Percentiles rank a stretch among this genome's conserved stretches.
These are phyloP conservation scores for Suillus subalutaceus DNA, from an alignment of 768 basidiomycete species.

Conservation along the genomic window DNA sequence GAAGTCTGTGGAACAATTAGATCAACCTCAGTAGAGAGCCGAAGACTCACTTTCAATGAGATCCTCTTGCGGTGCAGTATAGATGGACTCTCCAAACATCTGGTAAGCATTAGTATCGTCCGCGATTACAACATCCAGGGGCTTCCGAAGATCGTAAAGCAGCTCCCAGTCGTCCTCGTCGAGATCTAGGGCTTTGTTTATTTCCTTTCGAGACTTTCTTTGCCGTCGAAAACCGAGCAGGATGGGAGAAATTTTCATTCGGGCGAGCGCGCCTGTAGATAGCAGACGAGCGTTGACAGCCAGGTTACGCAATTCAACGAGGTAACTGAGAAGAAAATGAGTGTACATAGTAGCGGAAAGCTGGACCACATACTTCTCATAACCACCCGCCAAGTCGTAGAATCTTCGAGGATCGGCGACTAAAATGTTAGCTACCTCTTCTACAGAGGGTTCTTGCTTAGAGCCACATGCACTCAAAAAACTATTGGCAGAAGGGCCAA, in stretches of 20 bases:
- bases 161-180: slow-evolving; percentile 80
- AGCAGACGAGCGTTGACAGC: slow-evolving; percentile 70
- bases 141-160: slow-evolving; percentile 69
- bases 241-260: slow-evolving; percentile 73
- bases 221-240: slow-evolving; percentile 75
- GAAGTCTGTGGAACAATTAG: slow-evolving; percentile 50
- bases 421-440: slow-evolving; percentile 75
- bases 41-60: slow-evolving; percentile 70
- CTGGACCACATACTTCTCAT: slow-evolving; percentile 56
- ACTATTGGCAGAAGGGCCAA: slow-evolving; percentile 77
- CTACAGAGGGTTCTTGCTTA: slow-evolving; percentile 81
- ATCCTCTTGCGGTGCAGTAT: slow-evolving; percentile 87
- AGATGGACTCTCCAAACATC: slow-evolving; percentile 75
- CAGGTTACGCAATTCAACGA: slow-evolving; percentile 81
- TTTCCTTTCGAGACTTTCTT: slow-evolving; percentile 28
- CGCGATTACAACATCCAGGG: slow-evolving; percentile 76
- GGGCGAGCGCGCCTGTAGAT: slow-evolving; percentile 48
- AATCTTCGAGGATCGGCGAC: slow-evolving; percentile 72
- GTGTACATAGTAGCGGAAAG: slow-evolving; percentile 3
- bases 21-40: not conserved
- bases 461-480: slow-evolving; percentile 91
- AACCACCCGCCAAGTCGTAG: slow-evolving; percentile 69
- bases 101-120: slow-evolving; percentile 86
- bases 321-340: slow-evolving; percentile 54
- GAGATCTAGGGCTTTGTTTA: slow-evolving; percentile 31